phyloP scores from a whole-genome alignment of 2,329 filamentous ascomycete genomes.

The Remersonia thermophila region DNA sequence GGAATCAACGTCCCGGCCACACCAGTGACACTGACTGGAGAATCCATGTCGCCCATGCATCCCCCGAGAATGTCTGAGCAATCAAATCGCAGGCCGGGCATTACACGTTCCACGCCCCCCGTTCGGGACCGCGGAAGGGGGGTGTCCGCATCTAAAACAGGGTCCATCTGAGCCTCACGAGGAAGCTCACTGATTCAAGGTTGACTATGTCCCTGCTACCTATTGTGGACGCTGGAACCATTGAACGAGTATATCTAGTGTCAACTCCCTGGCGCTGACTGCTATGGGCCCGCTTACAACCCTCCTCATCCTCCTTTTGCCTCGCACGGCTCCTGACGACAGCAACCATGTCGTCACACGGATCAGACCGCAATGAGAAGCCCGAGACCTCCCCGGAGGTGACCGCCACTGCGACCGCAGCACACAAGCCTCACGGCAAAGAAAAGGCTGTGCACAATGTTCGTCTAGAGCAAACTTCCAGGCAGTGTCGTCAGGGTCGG shows the following conservation, averaged over 20 bases:
- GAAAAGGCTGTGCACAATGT: constrained; percentile 32
- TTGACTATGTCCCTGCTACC: not conserved
- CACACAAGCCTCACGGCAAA: constrained; percentile 10
- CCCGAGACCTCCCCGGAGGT: constrained; percentile 4
- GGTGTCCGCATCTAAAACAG: constrained; percentile 8
- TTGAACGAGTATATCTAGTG: constrained; percentile 6
- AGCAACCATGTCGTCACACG: constrained; percentile 17
- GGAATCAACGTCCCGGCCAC: too few species aligned
- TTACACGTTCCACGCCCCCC: constrained; percentile 12
- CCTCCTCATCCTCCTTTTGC: too few species aligned
- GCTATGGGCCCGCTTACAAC: too few species aligned
- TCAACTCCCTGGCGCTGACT: too few species aligned
- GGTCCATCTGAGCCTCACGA: constrained; percentile 2
- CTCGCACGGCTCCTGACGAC: too few species aligned
- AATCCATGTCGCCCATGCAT: constrained; percentile 7
- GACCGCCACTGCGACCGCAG: not conserved
- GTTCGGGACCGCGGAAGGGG: constrained; percentile 12
- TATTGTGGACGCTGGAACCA: not conserved
- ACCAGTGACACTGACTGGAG: constrained; percentile 5
- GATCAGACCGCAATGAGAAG: constrained; percentile 15
- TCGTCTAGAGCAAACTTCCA: constrained; percentile 26
- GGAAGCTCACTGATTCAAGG: not conserved
- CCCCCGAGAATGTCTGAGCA: constrained; percentile 13
- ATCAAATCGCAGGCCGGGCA: constrained; percentile 9
- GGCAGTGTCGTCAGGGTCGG: constrained; percentile 34